phyloP scores from a whole-genome alignment of 768 basidiomycete genomes.

The Guyanaporus albipodus region DNA sequence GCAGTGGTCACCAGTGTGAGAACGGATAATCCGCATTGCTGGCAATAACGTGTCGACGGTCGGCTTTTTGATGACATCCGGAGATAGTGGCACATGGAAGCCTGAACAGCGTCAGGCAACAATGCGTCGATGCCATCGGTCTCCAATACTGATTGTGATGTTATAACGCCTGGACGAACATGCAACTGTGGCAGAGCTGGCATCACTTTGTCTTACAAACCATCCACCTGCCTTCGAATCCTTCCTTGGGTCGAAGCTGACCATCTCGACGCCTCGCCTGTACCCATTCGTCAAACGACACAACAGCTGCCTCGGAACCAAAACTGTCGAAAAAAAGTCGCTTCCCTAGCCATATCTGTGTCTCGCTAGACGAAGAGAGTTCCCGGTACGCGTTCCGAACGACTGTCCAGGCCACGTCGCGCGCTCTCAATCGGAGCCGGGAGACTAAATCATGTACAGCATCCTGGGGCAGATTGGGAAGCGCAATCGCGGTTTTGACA shows the following conservation, averaged over 20 bases:
- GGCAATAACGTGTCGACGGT: too few relatives aligned
- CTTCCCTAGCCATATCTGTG: constrained; percentile 45
- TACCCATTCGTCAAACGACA: constrained; percentile 53
- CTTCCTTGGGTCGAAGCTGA: constrained; percentile 55
- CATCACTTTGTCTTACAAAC: constrained; percentile 47
- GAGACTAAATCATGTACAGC: constrained; percentile 46
- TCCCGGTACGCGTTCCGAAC: constrained; percentile 65
- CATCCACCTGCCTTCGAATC: constrained; percentile 54
- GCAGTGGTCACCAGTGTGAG: too few relatives aligned
- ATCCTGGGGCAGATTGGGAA: constrained; percentile 30
- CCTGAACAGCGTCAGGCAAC: too few relatives aligned
- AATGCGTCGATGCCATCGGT: too few relatives aligned
- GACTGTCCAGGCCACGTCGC: constrained; percentile 54
- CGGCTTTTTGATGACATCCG: too few relatives aligned
- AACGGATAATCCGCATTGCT: too few relatives aligned
- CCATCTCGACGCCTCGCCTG: constrained; percentile 38
- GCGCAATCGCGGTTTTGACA: neutral
- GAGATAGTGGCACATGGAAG: too few relatives aligned
- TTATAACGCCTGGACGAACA: neutral
- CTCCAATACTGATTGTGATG: too few relatives aligned
- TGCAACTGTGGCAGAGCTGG: neutral
- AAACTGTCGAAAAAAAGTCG: constrained; percentile 44
- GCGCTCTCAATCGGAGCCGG: constrained; percentile 45
- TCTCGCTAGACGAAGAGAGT: constrained; percentile 37
- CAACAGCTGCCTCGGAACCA: constrained; percentile 23